phyloP scores from a whole-genome alignment of 805 yeast genomes.

The Zygosaccharomyces lentus region DNA sequence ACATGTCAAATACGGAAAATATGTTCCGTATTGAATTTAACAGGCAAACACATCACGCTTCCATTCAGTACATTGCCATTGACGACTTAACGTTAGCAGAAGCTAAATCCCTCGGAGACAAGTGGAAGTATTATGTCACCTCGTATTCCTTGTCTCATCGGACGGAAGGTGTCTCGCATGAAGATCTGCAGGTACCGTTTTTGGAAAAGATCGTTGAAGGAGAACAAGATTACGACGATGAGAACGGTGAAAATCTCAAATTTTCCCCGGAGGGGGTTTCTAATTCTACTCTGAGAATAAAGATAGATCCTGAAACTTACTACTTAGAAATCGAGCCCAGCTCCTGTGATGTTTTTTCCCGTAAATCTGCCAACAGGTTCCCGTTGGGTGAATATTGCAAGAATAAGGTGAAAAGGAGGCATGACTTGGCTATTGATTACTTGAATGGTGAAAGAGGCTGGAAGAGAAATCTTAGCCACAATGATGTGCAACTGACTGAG shows the following conservation, averaged over 20 bases:
- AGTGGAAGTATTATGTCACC: slow-evolving; percentile 90
- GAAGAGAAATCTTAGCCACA: slow-evolving; percentile 45
- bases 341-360: slow-evolving; percentile 73
- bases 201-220: slow-evolving; percentile 55
- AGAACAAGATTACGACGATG: slow-evolving; percentile 45
- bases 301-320: slow-evolving; percentile 73
- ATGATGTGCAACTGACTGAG: slow-evolving; percentile 31
- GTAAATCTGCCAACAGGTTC: slow-evolving; percentile 48
- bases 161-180: slow-evolving; percentile 88
- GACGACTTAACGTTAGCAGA: slow-evolving; percentile 86
- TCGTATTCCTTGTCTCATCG: slow-evolving; percentile 93
- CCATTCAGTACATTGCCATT: slow-evolving; percentile 77
- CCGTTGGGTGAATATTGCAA: slow-evolving; percentile 33
- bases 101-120: slow-evolving; percentile 62
- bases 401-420: slow-evolving; percentile 31
- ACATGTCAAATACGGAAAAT: slow-evolving; percentile 82
- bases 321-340: slow-evolving; percentile 74
- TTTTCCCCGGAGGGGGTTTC: slow-evolving; percentile 52
- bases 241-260: slow-evolving; percentile 8
- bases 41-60: slow-evolving; percentile 47
- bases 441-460: slow-evolving; percentile 56
- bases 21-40: slow-evolving; percentile 84
- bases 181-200: slow-evolving; percentile 75
- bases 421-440: slow-evolving; percentile 36
- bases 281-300: slow-evolving; percentile 68